Conservation (phyloP, 2,329 filamentous ascomycete genomes). For the Botrytis paeoniae region DNA sequence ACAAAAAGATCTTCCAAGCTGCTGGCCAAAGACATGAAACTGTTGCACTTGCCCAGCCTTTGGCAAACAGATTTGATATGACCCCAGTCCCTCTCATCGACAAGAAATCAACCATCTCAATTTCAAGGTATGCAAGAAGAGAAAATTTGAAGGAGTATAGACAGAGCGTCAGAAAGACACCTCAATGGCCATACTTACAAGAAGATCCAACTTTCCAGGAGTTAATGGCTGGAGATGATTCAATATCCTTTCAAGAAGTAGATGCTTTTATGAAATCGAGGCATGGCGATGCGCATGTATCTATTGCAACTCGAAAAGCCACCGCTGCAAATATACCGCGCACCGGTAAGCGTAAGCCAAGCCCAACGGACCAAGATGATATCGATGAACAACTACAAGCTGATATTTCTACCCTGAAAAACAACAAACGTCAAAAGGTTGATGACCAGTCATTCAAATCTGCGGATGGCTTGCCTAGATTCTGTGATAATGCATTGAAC, state of each 20-base stretch:
- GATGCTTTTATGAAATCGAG: constrained; percentile 29
- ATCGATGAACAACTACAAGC: constrained; percentile 21
- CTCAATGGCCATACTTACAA: constrained; percentile 43
- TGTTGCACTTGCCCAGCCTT: constrained; percentile 49
- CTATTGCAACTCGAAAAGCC: constrained; percentile 2
- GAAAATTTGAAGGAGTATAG: constrained; percentile 45
- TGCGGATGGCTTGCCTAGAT: constrained; percentile 6
- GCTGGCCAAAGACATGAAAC: constrained; percentile 40
- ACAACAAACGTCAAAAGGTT: constrained; percentile 35
- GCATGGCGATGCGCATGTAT: constrained; percentile 19
- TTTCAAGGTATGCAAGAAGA: constrained; percentile 45
- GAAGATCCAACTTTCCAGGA: constrained; percentile 46
- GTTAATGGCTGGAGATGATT: constrained; percentile 22
- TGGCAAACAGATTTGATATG: constrained; percentile 44
- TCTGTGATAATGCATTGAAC: constrained; percentile 22
- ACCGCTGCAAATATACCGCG: constrained; percentile 21
- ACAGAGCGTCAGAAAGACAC: constrained; percentile 43
- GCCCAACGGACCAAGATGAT: constrained; percentile 25
- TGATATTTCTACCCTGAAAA: constrained; percentile 20
- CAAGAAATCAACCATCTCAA: constrained; percentile 44
- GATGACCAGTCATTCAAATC: constrained; percentile 17
- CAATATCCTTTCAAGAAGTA: constrained; percentile 33
- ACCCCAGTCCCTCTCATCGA: constrained; percentile 47
- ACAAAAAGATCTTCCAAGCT: constrained; percentile 41
- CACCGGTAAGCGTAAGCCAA: constrained; percentile 29